Evolutionary conservation across 352 stramenopile species (phyloP), one percentile per base, ranked within the genome.

Genomic region (Phytophthora vignae): DNA sequence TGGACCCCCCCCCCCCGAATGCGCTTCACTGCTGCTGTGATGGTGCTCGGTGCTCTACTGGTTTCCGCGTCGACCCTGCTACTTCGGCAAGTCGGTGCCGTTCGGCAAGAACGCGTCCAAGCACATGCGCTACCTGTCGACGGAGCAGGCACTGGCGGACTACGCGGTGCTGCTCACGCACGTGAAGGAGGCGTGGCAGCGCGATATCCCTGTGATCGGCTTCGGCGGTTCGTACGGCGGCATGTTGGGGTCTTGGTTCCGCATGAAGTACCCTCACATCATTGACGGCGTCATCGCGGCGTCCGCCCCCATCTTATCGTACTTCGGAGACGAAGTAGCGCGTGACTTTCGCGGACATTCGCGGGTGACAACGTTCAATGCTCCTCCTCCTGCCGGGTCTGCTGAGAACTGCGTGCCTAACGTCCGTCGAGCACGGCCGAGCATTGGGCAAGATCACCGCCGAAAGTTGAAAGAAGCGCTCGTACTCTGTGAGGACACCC

Each of bases 61-160:
- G 22, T 25, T 25, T 25, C 22, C 22, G 22, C 22, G 22, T 25
- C 22, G 22, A 25, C 22, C 22, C 1, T 25, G 22, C 22, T 25
- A 98, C 85, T 98, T 99, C 81, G 97, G 97, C 63, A 88, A 97
- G 73, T 97, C 89, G 55, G 71, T 98, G 25, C 94, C 94, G 0
- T 94, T 94, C 21, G 77, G 71, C 21, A 84, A 85, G 57, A 80
- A 91, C 1, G 89, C 95, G 36, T 84, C 57, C 11, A 81, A 93
- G 59, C 77, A 90, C 72, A 84, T 93, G 76, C 61, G 82, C 27
- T 98, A 90, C 59, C 74, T 96, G 14, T 91, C 86, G 29, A 91
- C 86, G 2, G 84, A 95, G 48, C 96, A 99, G 73, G 69, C 83
- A 40, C 64, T 97, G 11, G 88, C 87, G 1, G 91, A 97, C 67